Evolutionary conservation across 1,139 yeast genomes (phyloP).

Genomic region (Yamadazyma taylorii): DNA sequence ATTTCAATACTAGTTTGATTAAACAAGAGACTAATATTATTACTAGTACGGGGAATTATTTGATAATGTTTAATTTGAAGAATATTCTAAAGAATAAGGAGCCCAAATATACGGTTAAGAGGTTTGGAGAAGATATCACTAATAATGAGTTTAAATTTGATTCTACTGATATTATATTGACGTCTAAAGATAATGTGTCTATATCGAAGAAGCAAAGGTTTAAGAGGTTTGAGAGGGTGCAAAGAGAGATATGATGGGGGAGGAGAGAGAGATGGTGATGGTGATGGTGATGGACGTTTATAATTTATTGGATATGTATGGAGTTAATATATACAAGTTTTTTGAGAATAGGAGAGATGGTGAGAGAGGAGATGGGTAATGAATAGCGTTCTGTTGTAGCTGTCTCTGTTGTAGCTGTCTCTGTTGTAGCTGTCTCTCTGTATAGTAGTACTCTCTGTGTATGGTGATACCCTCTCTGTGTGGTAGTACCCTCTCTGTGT

Average conservation of each 20-base stretch:
- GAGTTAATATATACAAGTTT: not conserved
- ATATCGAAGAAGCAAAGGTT: slow-evolving; percentile 61
- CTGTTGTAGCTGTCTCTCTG: no score
- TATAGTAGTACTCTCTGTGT: no score
- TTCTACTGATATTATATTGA: slow-evolving; percentile 66
- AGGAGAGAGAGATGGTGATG: no score
- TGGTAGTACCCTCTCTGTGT: no score
- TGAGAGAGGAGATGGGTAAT: slow-evolving; percentile 3
- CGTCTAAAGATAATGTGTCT: slow-evolving; percentile 70
- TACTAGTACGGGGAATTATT: slow-evolving; percentile 78
- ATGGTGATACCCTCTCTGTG: no score
- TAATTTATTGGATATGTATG: no score
- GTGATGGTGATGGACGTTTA: no score
- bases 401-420: no score
- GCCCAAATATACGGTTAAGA: slow-evolving; percentile 62
- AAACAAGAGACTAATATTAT: slow-evolving; percentile 70
- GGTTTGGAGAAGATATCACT: slow-evolving; percentile 61
- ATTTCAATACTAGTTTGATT: slow-evolving; percentile 68
- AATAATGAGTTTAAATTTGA: slow-evolving; percentile 81
- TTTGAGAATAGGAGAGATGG: no score
- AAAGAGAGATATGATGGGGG: not conserved
- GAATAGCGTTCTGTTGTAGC: no score
- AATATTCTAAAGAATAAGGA: slow-evolving; percentile 50
- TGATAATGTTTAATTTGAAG: slow-evolving; percentile 76
- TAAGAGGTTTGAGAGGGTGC: slow-evolving; percentile 39